These are phyloP conservation scores for Blepharisma stoltei DNA, from an alignment of 73 alveolate genomes.

Conservation along the genomic window DNA sequence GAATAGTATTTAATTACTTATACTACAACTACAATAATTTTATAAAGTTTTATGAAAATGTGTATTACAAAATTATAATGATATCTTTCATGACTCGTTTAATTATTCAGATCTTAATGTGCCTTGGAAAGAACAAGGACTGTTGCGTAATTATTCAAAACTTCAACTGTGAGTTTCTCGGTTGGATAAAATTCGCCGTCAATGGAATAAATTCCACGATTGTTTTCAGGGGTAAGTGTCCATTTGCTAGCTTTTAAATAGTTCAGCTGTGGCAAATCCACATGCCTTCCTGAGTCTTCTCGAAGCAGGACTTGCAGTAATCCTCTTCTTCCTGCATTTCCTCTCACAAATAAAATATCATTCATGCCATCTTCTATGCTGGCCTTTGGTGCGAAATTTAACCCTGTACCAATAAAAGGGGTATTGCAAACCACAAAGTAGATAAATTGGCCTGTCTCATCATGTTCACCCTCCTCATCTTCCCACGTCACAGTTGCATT, in stretches of 20 bases:
- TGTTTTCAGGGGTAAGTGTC: conserved; percentile 46
- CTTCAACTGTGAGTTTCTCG: conserved; percentile 1
- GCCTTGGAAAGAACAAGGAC: neutral
- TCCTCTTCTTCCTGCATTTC: conserved; percentile 69
- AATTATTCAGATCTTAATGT: too few relatives aligned
- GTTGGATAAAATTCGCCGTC: conserved; percentile 18
- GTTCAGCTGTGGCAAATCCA: conserved; percentile 35
- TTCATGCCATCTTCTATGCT: conserved; percentile 72
- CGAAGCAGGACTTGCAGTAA: conserved; percentile 49
- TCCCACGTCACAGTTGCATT: conserved; percentile 39
- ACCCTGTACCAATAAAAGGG: conserved; percentile 54
- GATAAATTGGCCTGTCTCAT: conserved; percentile 37
- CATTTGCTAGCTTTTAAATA: conserved; percentile 50
- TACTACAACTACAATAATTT: too few relatives aligned
- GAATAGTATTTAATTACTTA: too few relatives aligned
- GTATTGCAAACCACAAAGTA: conserved; percentile 65
- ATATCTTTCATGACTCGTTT: too few relatives aligned
- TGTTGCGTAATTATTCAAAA: neutral
- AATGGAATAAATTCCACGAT: conserved; percentile 17
- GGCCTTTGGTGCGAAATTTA: conserved; percentile 62
- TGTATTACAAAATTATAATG: too few relatives aligned
- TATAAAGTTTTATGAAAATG: too few relatives aligned
- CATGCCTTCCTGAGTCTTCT: conserved; percentile 53
- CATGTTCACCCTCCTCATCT: conserved; percentile 55
- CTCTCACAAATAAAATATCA: conserved; percentile 59